Conservation (phyloP, 208 protist genomes). For the Crithidia brevicula region DNA sequence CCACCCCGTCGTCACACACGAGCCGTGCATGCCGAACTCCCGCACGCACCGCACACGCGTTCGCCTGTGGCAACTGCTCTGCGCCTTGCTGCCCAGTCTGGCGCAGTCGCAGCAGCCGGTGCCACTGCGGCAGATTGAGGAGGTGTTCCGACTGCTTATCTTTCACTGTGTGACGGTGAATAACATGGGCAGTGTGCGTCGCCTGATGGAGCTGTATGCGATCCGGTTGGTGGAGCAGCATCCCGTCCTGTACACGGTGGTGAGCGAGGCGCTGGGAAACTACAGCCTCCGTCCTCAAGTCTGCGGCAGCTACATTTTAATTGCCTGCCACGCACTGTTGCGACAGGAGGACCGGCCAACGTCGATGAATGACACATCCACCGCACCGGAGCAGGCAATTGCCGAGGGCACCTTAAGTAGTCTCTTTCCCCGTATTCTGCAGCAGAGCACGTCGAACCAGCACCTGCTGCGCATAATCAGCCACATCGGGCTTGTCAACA, state of each 20-base stretch:
- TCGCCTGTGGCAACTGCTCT: constrained; percentile 89
- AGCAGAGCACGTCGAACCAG: constrained; percentile 89
- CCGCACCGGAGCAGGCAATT: constrained; percentile 9
- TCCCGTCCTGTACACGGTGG: constrained; percentile 55
- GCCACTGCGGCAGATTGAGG: constrained; percentile 22
- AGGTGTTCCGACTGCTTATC: constrained; percentile 53
- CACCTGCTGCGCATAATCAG: constrained; percentile 91
- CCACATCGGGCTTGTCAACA: constrained; percentile 76
- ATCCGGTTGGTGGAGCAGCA: constrained; percentile 64
- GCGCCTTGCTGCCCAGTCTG: constrained; percentile 69
- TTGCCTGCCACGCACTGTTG: constrained; percentile 72
- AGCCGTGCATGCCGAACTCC: constrained; percentile 93
- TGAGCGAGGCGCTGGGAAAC: constrained; percentile 57
- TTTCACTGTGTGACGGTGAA: constrained; percentile 66
- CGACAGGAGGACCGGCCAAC: constrained; percentile 32
- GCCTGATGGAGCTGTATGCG: constrained; percentile 88
- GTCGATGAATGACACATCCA: not conserved
- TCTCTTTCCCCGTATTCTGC: constrained; percentile 77
- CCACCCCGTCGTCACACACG: constrained; percentile 58
- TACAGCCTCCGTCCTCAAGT: constrained; percentile 82
- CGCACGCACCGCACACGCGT: constrained; percentile 82
- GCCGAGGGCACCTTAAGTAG: constrained; percentile 34
- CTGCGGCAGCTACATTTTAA: constrained; percentile 79
- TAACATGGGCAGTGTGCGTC: constrained; percentile 90
- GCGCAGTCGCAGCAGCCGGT: constrained; percentile 17